Evolutionary conservation across 257 asterid species (phyloP), one percentile per base, ranked within the genome.

Genomic region (Lycium barbarum): DNA sequence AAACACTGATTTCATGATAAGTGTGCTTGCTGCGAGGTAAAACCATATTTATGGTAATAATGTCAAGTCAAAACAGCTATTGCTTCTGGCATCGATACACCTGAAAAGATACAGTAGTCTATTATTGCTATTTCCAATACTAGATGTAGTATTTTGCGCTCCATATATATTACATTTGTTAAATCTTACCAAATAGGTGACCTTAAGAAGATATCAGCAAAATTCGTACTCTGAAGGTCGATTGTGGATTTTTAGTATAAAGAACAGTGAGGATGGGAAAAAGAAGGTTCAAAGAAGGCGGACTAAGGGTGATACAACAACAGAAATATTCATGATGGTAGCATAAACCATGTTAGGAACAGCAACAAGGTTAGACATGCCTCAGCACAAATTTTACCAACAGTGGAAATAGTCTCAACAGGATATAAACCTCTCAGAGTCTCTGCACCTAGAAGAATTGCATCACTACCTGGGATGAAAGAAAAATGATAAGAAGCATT

Each of bases 361-460:
- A 74, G 12, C n/a, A 49, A 47, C 20, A 12, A 78, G 82, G 15
- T 53, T 45, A 51, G 10, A 83, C 13, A 14, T 54, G 51, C 98
- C 96, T 94, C 99, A 40, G 94, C 89, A 89, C 99, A 95, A 67
- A 95, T 95, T 92, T 89, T 93, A 78, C 97, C 97, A 79, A 94
- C 99, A 53, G 88, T 95, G 13, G 98, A 91, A 83, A 95, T 92
- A 71, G 97, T 92, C 91, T 94, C 98, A 57, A 94, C 89, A 12
- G 99, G 99, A 90, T 95, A 95, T 65, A 94, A 86, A 47, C 98
- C 99, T 76, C 98, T 93, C 87, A 95, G 85, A 86, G 99, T 95
- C 92, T 95, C 99, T 66, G 99, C 99, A 80, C 98, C 98, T 17
- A 95, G 98, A 91, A 95, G 98, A 88, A 95, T 95, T 66, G 98